Base-by-base conservation (phyloP, 345 rosid genomes). In the Noccaea bulbosa region DNA sequence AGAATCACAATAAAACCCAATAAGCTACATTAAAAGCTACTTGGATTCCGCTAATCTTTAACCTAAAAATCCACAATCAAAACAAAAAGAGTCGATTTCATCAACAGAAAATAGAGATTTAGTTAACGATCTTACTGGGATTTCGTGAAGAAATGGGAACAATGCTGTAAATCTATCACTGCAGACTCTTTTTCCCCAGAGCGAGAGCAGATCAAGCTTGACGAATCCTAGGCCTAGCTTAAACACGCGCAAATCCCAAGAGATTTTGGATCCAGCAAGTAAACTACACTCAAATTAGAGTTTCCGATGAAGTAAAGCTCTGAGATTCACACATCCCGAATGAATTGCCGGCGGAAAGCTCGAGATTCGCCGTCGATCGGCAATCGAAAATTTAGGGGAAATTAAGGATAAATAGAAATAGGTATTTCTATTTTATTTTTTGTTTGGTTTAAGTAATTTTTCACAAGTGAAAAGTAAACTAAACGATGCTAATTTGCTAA, bases 231-330 rank as follows among this genome's bases (percentile, higher is more conserved):
- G 27, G 27, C 70, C 48, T 78, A 71, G 84, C 81, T 70, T 68
- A 62, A 72, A 4, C 5, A 12, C 48, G 12, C 72, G 78, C 80
- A 81, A 93, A 87, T 83, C 85, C 79, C 73, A 74, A 80, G 71
- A 82, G 83, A 85, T 82, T 86, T 64, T 79, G 82, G 81, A 65
- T 60, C 38, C 44, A 51, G 27, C 27, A 3, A 24, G 27, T 24
- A 24, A 24, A 24, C 37, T 61, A 34, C 14, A 48, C 38, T 45
- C 0, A 48, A 58, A 40, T 20, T 67, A 67, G 73, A 68, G 78
- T 59, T 74, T 74, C 32, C 6, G 52, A 46, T 35, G 33, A 54
- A 65, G 35, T 54, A 33, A 64, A n/a, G 10, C 60, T 52, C 68
- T 32, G 2, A 0, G 50, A 56, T 54, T 51, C 54, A 68, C 8